Evolutionary conservation across 768 basidiomycete genomes (phyloP).

Genomic region (Suillus hirtellus): DNA sequence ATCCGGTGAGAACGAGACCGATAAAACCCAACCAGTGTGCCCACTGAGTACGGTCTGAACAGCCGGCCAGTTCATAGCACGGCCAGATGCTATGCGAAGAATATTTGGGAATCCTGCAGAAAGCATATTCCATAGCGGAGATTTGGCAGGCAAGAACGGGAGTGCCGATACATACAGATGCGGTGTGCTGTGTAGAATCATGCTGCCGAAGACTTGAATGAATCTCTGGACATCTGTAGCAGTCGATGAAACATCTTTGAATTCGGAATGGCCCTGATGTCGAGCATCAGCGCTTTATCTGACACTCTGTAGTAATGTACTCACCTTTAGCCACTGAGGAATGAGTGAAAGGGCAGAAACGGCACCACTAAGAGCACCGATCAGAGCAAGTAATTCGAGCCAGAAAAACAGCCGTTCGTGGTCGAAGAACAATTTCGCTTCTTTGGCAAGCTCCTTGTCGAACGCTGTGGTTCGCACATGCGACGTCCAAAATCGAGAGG

Average conservation of each 20-base stretch:
- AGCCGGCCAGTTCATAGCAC: neutral
- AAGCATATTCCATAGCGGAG: neutral
- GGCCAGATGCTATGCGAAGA: neutral
- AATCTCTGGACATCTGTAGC: slow-evolving; percentile 15
- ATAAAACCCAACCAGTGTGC: accelerated
- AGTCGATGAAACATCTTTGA: neutral
- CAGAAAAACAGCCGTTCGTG: neutral
- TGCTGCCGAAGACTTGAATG: slow-evolving; percentile 14
- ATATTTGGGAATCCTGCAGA: neutral
- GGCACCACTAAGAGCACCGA: neutral
- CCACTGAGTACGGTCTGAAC: neutral
- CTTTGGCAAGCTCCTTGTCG: neutral
- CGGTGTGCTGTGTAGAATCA: slow-evolving; percentile 19
- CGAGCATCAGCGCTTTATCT: neutral
- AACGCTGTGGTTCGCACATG: slow-evolving; percentile 8
- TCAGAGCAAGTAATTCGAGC: neutral
- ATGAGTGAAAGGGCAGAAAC: neutral
- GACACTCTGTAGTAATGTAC: neutral
- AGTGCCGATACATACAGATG: slow-evolving; percentile 28
- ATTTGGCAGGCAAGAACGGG: slow-evolving; percentile 17
- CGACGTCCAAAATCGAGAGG: slow-evolving; percentile 15
- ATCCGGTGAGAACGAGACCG: neutral
- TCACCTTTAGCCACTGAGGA: neutral
- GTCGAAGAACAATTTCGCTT: neutral
- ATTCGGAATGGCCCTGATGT: neutral